These are phyloP conservation scores for Phytophthora idaei DNA, from an alignment of 352 stramenopile genomes.

Conservation along the genomic window DNA sequence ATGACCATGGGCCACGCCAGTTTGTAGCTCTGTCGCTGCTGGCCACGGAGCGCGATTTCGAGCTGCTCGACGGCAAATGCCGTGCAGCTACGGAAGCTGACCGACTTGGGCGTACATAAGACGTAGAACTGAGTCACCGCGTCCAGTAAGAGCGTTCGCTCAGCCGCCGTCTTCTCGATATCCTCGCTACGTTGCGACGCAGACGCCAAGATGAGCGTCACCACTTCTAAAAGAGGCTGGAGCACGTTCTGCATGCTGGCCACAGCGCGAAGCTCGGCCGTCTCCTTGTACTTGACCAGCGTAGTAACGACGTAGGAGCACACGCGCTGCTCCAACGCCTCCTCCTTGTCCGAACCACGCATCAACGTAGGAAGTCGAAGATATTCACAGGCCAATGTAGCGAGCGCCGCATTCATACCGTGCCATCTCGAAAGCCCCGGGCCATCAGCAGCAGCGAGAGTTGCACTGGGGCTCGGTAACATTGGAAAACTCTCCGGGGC, in stretches of 20 bases:
- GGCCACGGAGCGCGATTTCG: slow-evolving; percentile 41
- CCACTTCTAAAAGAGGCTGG: slow-evolving; percentile 59
- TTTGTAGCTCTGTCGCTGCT: slow-evolving; percentile 30
- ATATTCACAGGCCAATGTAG: slow-evolving; percentile 70
- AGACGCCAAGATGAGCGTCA: slow-evolving; percentile 54
- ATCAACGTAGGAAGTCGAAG: slow-evolving; percentile 37
- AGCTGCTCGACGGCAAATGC: slow-evolving; percentile 72
- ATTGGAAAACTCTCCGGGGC: slow-evolving; percentile 60
- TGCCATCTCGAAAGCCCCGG: slow-evolving; percentile 67
- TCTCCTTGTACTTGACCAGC: slow-evolving; percentile 68
- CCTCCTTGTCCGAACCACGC: slow-evolving; percentile 23
- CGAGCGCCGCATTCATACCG: slow-evolving; percentile 71
- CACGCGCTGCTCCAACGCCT: slow-evolving; percentile 50
- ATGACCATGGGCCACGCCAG: slow-evolving; percentile 68
- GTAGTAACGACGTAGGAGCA: slow-evolving; percentile 60
- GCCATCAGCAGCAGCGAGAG: slow-evolving; percentile 50
- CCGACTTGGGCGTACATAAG: slow-evolving; percentile 65
- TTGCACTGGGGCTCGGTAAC: slow-evolving; percentile 50
- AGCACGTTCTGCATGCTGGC: slow-evolving; percentile 72
- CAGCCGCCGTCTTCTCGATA: slow-evolving; percentile 6
- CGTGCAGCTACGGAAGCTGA: slow-evolving; percentile 80
- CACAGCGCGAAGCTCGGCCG: slow-evolving; percentile 60
- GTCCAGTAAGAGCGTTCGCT: slow-evolving; percentile 53
- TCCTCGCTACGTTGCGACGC: slow-evolving; percentile 6
- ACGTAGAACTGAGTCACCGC: slow-evolving; percentile 74